A percentile compares a stretch with the other conserved stretches of the same genome.
Evolutionary conservation across 1,284 basidiomycete genomes (phyloP).

Genomic region (Pisolithus thermaeus): DNA sequence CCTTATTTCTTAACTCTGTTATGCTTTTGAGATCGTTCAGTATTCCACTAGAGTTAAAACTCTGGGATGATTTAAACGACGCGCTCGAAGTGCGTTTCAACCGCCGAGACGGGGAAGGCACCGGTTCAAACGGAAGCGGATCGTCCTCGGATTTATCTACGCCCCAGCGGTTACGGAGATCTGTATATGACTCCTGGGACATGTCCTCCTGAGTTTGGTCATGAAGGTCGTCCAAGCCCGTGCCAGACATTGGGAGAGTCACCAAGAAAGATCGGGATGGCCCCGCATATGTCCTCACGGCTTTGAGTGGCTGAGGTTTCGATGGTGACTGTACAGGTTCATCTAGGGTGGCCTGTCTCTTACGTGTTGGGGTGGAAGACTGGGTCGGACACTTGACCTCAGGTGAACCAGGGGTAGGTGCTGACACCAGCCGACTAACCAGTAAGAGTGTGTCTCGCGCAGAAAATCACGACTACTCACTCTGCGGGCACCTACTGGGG

Average conservation of each 20-base stretch:
- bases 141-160: slow-evolving; percentile 72
- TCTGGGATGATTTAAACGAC: slow-evolving; percentile 20
- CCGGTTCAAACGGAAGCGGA: slow-evolving; percentile 32
- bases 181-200: slow-evolving; percentile 58
- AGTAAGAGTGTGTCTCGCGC: neutral
- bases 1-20: slow-evolving; percentile 70
- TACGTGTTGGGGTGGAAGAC: slow-evolving; percentile 12
- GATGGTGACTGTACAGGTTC: slow-evolving; percentile 18
- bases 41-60: slow-evolving; percentile 41
- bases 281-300: slow-evolving; percentile 64
- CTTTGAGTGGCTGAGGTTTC: slow-evolving; percentile 27
- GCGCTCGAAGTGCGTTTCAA: slow-evolving; percentile 25
- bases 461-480: slow-evolving; percentile 3
- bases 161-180: slow-evolving; percentile 64
- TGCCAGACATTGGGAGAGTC: slow-evolving; percentile 38
- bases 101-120: slow-evolving; percentile 6
- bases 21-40: slow-evolving; percentile 76
- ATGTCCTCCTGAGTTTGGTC: slow-evolving; percentile 41
- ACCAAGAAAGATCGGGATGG: slow-evolving; percentile 71
- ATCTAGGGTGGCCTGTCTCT: slow-evolving; percentile 11
- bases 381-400: slow-evolving; percentile 15
- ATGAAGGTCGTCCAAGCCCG: slow-evolving; percentile 15
- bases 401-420: slow-evolving; percentile 3
- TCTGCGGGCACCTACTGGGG: neutral
- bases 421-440: neutral